Percentiles rank a stretch among this genome's conserved stretches.
Evolutionary conservation across 169 alveolate species (phyloP).

Genomic region (Plasmodium adleri): DNA sequence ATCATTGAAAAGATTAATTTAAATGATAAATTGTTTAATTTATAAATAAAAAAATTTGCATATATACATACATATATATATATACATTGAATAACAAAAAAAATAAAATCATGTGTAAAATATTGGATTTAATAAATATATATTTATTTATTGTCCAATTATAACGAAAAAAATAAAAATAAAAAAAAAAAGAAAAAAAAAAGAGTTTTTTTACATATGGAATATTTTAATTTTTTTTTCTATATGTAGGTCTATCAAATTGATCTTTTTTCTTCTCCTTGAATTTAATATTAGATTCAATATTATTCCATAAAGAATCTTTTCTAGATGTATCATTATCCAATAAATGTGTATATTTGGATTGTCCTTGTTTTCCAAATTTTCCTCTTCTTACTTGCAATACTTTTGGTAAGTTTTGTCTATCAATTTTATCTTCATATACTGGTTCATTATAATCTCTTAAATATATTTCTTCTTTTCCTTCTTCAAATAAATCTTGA

Average conservation of each 20-base stretch:
- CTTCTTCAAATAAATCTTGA: conserved; percentile 89
- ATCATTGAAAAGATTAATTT: too few relatives aligned
- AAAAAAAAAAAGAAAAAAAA: conserved; percentile 1
- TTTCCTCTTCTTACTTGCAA: conserved; percentile 91
- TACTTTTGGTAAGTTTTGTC: conserved; percentile 85
- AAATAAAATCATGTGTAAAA: too few relatives aligned
- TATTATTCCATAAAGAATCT: conserved; percentile 60
- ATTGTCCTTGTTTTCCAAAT: conserved; percentile 93
- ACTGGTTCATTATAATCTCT: conserved; percentile 90
- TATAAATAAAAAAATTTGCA: not conserved
- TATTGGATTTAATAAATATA: too few relatives aligned
- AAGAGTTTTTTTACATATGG: not conserved
- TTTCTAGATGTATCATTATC: conserved; percentile 95
- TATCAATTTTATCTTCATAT: conserved; percentile 88
- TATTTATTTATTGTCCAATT: too few relatives aligned
- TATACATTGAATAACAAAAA: not conserved
- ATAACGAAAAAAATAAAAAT: not conserved
- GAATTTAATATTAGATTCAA: not conserved
- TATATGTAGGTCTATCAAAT: conserved; percentile 58
- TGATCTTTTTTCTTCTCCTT: conserved; percentile 14
- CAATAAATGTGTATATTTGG: conserved; percentile 95
- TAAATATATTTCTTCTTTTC: conserved; percentile 87
- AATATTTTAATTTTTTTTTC: not conserved
- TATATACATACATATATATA: not conserved
- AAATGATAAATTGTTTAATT: too few relatives aligned